These are phyloP conservation scores for Diospyros lotus DNA, from an alignment of 148 eudicot species.

Conservation along the genomic window DNA sequence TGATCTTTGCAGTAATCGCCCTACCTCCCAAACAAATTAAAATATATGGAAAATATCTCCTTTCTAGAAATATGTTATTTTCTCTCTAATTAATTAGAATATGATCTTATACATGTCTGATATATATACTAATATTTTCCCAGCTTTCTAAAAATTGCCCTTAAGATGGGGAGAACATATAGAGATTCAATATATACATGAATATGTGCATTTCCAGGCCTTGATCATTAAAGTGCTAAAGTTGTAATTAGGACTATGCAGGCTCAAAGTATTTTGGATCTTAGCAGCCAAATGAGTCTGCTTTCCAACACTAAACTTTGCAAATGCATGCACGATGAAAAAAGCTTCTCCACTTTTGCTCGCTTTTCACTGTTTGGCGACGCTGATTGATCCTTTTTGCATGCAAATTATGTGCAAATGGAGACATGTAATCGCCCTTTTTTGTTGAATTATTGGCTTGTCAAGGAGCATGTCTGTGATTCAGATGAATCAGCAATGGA, in stretches of 20 bases:
- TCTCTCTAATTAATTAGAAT: no score
- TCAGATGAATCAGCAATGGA: not conserved
- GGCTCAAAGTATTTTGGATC: not conserved
- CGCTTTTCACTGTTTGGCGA: not conserved
- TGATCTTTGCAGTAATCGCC: not conserved
- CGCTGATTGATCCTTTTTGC: not conserved
- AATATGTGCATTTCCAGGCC: no score
- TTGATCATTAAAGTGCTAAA: no score
- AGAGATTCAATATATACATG: no score
- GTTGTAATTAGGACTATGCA: not conserved
- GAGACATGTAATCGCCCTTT: no score
- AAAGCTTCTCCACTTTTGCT: not conserved
- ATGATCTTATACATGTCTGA: no score
- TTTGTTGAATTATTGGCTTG: not conserved
- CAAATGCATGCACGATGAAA: slow-evolving; percentile 8
- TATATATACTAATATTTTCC: no score
- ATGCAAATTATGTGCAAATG: not conserved
- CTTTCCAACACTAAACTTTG: not conserved
- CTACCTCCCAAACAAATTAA: not conserved
- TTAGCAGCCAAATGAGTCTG: not conserved
- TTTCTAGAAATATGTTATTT: not conserved
- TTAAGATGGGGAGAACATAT: no score
- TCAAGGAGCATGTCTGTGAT: not conserved
- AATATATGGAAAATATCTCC: not conserved
- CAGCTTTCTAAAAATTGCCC: no score